Base-by-base conservation (phyloP, 1,284 basidiomycete genomes). In the Vanrija pseudolonga region DNA sequence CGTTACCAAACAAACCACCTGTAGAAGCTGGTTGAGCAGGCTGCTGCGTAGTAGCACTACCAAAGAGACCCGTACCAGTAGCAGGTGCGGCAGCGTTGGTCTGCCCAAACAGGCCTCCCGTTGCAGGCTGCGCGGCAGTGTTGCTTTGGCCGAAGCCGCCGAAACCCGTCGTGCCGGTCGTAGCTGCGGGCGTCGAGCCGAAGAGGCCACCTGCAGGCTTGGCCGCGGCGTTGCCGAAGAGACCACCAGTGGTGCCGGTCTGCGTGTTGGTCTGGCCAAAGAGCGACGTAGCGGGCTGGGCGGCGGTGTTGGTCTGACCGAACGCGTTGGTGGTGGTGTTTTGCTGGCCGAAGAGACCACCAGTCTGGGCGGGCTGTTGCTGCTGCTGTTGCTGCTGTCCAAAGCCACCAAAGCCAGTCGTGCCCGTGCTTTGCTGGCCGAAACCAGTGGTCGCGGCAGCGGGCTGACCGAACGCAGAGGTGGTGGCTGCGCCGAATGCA, bases 31-130 rank as follows among this genome's bases (percentile, higher is more conserved):
- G 60, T 69, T 72, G 6, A 59, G 57, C 55, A 5, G 45, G 40
- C 37, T 45, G 51, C 14, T 28, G 26, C 62, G 65, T 24, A 47
- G 45, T 18, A 57, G 36, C 55, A 20, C 40, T 59, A 20, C 83
- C 81, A 61, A 87, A 86, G n/a, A 85, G 66, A 47, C 79, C 74
- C 7, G 75, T 58, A 56, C 68, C 71, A 23, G 57, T 58, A 15
- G 56, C 53, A 32, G 68, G 51, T n/a, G 64, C 55, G 14, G 53
- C 26, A n/a, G 45, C 38, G 69, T 63, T 63, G 39, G 56, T 57
- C 26, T 51, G 56, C 17, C 79, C 77, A 57, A 80, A 80, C n/a
- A 73, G 55, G 17, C 66, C 66, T 8, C 55, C 70, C 1, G 50
- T 51, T 49, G 66, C 53, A 3, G 69, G 58, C 47, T 67, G 62